Conservation (phyloP, 495 filamentous ascomycete genomes). For the Aspergillus homomorphus region DNA sequence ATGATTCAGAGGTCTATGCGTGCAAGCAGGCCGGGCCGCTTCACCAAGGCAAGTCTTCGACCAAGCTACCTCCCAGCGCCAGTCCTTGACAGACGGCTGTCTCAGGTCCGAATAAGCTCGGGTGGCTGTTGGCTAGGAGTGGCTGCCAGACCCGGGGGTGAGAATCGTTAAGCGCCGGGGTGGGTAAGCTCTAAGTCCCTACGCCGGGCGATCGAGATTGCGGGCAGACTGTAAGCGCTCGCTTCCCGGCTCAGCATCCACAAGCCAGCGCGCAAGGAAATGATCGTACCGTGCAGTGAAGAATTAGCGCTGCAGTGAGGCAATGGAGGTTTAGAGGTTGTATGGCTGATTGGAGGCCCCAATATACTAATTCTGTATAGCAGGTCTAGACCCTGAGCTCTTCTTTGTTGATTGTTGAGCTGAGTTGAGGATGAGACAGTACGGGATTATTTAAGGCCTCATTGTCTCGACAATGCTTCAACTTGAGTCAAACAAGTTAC, state of each 20-base stretch:
- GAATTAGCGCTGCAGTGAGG: conserved; percentile 1
- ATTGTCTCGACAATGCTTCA: background rate
- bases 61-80: background rate
- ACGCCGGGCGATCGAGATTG: background rate
- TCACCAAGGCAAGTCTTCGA: background rate
- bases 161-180: conserved; percentile 29
- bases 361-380: too few species aligned
- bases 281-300: conserved; percentile 6
- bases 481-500: background rate
- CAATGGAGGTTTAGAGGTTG: conserved; percentile 9
- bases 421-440: background rate
- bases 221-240: conserved; percentile 3
- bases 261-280: background rate
- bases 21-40: background rate
- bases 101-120: conserved; percentile 23
- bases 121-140: conserved; percentile 31
- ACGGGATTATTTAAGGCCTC: background rate
- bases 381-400: background rate
- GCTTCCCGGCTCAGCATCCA: background rate
- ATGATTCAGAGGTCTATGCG: background rate
- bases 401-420: background rate
- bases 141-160: conserved; percentile 18
- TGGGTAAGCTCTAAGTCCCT: conserved; percentile 17
- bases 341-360: too few species aligned
- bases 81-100: conserved; percentile 19